phyloP scores from a whole-genome alignment of 345 rosid genomes.

The Raphanus sativus region DNA sequence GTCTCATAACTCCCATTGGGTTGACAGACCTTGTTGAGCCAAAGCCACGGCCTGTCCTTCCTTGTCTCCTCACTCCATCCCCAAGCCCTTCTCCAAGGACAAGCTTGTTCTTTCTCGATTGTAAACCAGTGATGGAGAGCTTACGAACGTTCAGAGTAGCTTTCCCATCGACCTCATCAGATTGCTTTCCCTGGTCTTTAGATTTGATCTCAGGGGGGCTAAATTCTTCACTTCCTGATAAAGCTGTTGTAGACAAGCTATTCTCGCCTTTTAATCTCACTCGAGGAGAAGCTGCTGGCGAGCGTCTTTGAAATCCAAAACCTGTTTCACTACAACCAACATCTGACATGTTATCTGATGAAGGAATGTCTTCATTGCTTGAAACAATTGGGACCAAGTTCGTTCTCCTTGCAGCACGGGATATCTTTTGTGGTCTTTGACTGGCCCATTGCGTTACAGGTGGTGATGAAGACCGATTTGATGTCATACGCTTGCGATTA shows the following conservation, averaged over 20 bases:
- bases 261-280: constrained; percentile 60
- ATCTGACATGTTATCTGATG: constrained; percentile 68
- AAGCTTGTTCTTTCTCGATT: constrained; percentile 71
- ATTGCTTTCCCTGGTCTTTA: constrained; percentile 67
- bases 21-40: constrained; percentile 60
- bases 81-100: constrained; percentile 32
- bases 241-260: constrained; percentile 61
- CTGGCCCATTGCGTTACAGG: constrained; percentile 88
- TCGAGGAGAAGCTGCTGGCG: constrained; percentile 71
- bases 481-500: constrained; percentile 72
- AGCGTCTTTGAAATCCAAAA: constrained; percentile 61
- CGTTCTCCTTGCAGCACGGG: constrained; percentile 89
- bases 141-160: constrained; percentile 61
- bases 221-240: constrained; percentile 93
- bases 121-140: constrained; percentile 51
- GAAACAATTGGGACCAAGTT: constrained; percentile 73
- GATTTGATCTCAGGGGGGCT: constrained; percentile 76
- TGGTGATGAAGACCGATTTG: constrained; percentile 79
- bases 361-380: constrained; percentile 72
- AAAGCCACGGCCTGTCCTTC: constrained; percentile 77
- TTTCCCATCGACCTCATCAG: constrained; percentile 74
- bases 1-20: constrained; percentile 64
- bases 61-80: constrained; percentile 82
- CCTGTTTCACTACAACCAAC: constrained; percentile 3
- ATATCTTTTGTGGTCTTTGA: constrained; percentile 85